Evolutionary conservation across 306 rosid genomes (phyloP), one percentile per base, ranked within the genome.

Genomic region (Morella rubra): DNA sequence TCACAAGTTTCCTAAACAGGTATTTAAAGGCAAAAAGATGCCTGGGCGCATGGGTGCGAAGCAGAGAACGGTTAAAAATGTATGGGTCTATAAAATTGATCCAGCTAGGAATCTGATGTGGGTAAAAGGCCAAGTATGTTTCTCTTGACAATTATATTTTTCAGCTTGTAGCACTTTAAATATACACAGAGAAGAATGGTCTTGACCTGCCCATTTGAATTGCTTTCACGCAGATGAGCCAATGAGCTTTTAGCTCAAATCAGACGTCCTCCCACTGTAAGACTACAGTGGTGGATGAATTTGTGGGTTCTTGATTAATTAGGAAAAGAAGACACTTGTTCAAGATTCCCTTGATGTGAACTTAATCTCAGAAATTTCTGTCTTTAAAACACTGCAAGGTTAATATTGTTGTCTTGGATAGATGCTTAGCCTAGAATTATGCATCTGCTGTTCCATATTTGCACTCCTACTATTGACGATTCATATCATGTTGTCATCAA

Each of bases 11-110:
- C 45, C 53, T 73, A 76, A 79, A 77, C 86, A 92, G 97, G 97
- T 96, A 15, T 87, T 92, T 70, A 91, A 89, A 88, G 90, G 87
- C 78, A 87, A 41, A 78, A 92, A 92, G 84, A 92, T 96, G 98
- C 72, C 99, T 66, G 99, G 99, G 73, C 96, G 98, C 44, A 96
- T 96, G 98, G 98, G 99, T 72, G 98, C 83, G 27, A 62, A 91
- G 73, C 98, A 92, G 84, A 86, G 87, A 86, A 96, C 99, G 3
- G 99, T 92, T 50, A 83, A 96, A 85, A 95, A 89, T 80, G 97
- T 96, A 51, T 96, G 97, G 98, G 80, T 95, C 78, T 92, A 92
- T 88, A 96, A 91, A 89, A 89, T 96, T 14, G 97, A 91, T 44
- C 99, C 99, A 1, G 96, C 93, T 14, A 90, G 99, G 86, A 92